Percentiles rank a stretch among this genome's conserved stretches.
These are phyloP conservation scores for Boletellus ananas DNA, from an alignment of 768 basidiomycete genomes.

Conservation along the genomic window DNA sequence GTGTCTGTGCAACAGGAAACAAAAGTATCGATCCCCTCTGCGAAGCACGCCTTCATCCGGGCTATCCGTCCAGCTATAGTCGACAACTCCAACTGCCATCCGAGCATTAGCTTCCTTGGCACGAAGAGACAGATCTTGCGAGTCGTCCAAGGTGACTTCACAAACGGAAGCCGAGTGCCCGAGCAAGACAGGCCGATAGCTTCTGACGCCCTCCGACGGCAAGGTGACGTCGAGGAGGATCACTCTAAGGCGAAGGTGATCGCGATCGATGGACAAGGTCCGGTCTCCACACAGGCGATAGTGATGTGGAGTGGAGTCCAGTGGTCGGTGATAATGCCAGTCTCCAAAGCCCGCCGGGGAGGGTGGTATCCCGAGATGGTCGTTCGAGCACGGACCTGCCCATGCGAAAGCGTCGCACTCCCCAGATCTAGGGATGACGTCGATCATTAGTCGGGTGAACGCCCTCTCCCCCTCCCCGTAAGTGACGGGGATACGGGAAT, in stretches of 20 bases:
- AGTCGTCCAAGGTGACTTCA: slow-evolving; percentile 2
- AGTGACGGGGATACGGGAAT: slow-evolving; percentile 6
- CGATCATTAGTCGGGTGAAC: slow-evolving; percentile 19
- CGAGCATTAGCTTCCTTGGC: neutral
- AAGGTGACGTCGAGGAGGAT: slow-evolving; percentile 4
- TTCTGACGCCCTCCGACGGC: neutral
- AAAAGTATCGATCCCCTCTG: slow-evolving; percentile 11
- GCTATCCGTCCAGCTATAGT: slow-evolving; percentile 16
- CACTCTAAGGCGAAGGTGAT: neutral
- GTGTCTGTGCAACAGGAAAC: slow-evolving; percentile 14
- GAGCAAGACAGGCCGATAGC: neutral
- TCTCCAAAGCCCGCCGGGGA: slow-evolving; percentile 13
- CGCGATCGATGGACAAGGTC: no score
- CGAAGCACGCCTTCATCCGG: slow-evolving; percentile 8
- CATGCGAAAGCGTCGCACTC: slow-evolving; percentile 23
- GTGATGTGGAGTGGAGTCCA: slow-evolving; percentile 1
- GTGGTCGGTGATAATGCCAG: neutral
- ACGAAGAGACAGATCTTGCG: neutral
- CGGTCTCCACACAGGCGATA: no score
- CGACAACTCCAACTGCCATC: slow-evolving; percentile 20
- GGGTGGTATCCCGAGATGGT: slow-evolving; percentile 10
- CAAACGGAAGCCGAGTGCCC: neutral
- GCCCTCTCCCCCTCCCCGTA: slow-evolving; percentile 14
- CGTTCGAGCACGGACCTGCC: slow-evolving; percentile 14
- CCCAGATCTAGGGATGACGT: slow-evolving; percentile 10